These are phyloP conservation scores for Cyberlindnera veronae DNA, from an alignment of 805 yeast species.

Conservation along the genomic window DNA sequence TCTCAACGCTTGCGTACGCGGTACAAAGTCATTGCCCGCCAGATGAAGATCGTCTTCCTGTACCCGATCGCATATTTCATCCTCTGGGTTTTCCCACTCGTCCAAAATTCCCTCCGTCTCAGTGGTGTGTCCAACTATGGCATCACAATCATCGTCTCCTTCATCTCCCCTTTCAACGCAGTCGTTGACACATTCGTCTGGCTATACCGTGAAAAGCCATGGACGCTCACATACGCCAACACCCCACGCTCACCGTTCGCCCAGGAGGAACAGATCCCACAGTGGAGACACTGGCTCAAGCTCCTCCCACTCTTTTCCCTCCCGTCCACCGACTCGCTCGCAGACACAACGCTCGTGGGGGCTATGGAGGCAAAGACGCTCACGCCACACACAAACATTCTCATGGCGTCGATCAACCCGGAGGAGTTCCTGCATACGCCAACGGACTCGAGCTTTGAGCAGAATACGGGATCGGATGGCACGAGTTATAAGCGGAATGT, in stretches of 20 bases:
- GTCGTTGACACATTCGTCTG: constrained; percentile 75
- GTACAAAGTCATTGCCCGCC: constrained; percentile 65
- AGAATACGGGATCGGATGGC: not conserved
- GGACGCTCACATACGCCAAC: constrained; percentile 45
- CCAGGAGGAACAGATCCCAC: constrained; percentile 27
- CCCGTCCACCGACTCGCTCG: constrained; percentile 31
- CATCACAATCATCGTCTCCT: constrained; percentile 65
- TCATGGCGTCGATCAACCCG: constrained; percentile 17
- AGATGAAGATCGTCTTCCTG: constrained; percentile 74
- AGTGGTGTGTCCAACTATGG: constrained; percentile 53
- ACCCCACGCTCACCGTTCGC: constrained; percentile 25
- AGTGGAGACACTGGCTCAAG: constrained; percentile 39
- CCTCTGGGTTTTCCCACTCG: constrained; percentile 79
- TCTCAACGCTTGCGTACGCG: constrained; percentile 50
- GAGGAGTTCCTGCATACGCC: constrained; percentile 16
- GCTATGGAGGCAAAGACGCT: constrained; percentile 3
- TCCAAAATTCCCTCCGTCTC: constrained; percentile 55
- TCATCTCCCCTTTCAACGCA: constrained; percentile 78
- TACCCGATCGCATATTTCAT: constrained; percentile 81
- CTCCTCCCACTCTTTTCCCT: constrained; percentile 44
- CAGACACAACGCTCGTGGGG: constrained; percentile 3
- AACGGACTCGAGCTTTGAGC: constrained; percentile 4
- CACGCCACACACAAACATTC: constrained; percentile 8
- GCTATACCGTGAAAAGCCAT: constrained; percentile 73
- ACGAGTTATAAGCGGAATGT: constrained; percentile 5